A percentile compares a stretch with the other conserved stretches of the same genome.
These are phyloP conservation scores for Yamagishiella unicocca DNA, from an alignment of 139 green algal genomes.

Conservation along the genomic window DNA sequence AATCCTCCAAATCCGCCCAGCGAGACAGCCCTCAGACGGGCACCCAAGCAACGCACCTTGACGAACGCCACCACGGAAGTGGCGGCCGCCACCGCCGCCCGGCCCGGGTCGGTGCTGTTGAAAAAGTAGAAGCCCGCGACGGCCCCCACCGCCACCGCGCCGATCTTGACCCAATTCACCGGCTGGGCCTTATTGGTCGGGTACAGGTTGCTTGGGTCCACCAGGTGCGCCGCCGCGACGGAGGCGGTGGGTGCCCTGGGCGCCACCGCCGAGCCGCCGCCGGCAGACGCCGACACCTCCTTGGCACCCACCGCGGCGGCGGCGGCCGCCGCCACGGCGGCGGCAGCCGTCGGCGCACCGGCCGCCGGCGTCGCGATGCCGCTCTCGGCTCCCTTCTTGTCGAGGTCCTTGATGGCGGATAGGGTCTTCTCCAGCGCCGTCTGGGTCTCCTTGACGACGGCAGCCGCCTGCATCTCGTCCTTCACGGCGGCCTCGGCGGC, in stretches of 20 bases:
- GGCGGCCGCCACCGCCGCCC: conserved; percentile 16
- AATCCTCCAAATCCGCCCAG: too few relatives aligned
- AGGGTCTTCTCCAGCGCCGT: conserved; percentile 76
- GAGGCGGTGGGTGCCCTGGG: conserved; percentile 3
- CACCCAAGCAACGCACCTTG: too few relatives aligned
- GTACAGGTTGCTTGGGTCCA: conserved; percentile 37
- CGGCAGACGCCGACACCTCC: conserved; percentile 42
- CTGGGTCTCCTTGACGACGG: conserved; percentile 73
- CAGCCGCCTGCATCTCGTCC: conserved; percentile 83
- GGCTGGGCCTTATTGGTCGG: neutral
- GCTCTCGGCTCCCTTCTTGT: neutral
- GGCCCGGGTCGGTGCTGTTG: conserved; percentile 8
- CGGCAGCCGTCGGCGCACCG: neutral
- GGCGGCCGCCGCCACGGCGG: neutral
- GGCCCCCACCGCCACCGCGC: conserved; percentile 26
- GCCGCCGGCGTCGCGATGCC: neutral
- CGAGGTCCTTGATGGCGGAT: conserved; percentile 41
- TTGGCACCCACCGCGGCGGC: conserved; percentile 15
- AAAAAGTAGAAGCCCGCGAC: conserved; percentile 47
- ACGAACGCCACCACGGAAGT: neutral
- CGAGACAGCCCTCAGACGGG: too few relatives aligned
- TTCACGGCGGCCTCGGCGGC: conserved; percentile 83
- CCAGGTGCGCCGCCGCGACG: neutral
- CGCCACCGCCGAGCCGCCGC: neutral
- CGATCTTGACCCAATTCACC: conserved; percentile 31